Conservation (phyloP, 176 grass and related monocot genomes). For the Echinochloa phyllopogon region DNA sequence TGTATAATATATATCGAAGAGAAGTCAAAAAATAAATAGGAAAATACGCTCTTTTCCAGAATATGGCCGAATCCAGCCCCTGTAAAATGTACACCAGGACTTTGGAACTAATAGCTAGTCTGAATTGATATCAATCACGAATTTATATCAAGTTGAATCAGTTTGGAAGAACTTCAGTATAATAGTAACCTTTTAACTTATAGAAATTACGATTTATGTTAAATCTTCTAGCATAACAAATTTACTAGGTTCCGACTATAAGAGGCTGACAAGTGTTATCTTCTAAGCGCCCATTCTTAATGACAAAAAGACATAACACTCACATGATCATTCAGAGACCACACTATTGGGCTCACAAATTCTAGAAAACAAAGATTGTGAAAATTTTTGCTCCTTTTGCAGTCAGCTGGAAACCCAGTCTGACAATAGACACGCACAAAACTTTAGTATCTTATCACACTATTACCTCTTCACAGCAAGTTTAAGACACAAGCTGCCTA, state of each 20-base stretch:
- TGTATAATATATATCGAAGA: neutral
- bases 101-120: neutral
- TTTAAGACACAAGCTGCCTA: conserved; percentile 16
- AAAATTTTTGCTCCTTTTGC: conserved; percentile 31
- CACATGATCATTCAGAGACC: neutral
- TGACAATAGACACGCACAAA: neutral
- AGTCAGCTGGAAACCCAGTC: neutral
- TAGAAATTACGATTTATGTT: neutral
- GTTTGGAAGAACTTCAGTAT: neutral
- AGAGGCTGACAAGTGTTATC: neutral
- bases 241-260: neutral
- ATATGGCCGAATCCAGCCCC: neutral
- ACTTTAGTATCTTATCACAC: neutral
- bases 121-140: neutral
- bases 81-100: neutral
- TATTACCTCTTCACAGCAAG: neutral
- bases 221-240: neutral
- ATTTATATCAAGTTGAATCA: neutral
- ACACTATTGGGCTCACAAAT: conserved; percentile 26
- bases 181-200: neutral
- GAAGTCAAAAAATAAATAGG: neutral
- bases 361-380: neutral
- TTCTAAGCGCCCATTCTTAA: neutral
- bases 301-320: neutral
- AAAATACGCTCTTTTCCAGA: neutral